A percentile compares a stretch with the other conserved stretches of the same genome.
Conservation (phyloP, 805 yeast genomes). For the Zygosaccharomyces siamensis region DNA sequence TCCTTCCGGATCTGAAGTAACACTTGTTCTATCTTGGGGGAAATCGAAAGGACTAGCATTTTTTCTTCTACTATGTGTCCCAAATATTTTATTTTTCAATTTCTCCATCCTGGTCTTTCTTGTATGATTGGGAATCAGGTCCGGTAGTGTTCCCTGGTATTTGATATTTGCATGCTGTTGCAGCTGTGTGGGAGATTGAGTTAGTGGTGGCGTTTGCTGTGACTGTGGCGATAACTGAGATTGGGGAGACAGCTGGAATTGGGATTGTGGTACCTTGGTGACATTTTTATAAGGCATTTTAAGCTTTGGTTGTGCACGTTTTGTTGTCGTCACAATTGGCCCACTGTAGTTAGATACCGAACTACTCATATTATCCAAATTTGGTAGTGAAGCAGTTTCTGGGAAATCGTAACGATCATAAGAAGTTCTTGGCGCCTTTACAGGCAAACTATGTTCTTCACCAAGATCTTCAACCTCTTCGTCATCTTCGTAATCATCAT, state of each 20-base stretch:
- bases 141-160: conserved; percentile 27
- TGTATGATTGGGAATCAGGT: conserved; percentile 24
- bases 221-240: neutral
- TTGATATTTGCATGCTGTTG: conserved; percentile 14
- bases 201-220: neutral
- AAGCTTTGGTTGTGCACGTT: neutral
- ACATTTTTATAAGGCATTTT: neutral
- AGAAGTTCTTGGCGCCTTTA: neutral
- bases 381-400: conserved; percentile 2
- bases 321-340: neutral
- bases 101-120: conserved; percentile 20
- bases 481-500: conserved; percentile 8
- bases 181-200: neutral
- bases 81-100: conserved; percentile 14
- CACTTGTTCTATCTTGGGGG: conserved; percentile 3
- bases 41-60: conserved; percentile 4
- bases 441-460: conserved; percentile 2
- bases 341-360: neutral
- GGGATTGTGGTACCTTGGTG: neutral
- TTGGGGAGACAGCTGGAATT: neutral
- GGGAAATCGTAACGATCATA: conserved; percentile 1
- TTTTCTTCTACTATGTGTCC: conserved; percentile 4
- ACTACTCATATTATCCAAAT: neutral
- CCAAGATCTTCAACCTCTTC: conserved; percentile 3
- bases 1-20: conserved; percentile 12